Evolutionary conservation across 768 basidiomycete species (phyloP), one percentile per base, ranked within the genome.

Genomic region (Amanita rimosa): DNA sequence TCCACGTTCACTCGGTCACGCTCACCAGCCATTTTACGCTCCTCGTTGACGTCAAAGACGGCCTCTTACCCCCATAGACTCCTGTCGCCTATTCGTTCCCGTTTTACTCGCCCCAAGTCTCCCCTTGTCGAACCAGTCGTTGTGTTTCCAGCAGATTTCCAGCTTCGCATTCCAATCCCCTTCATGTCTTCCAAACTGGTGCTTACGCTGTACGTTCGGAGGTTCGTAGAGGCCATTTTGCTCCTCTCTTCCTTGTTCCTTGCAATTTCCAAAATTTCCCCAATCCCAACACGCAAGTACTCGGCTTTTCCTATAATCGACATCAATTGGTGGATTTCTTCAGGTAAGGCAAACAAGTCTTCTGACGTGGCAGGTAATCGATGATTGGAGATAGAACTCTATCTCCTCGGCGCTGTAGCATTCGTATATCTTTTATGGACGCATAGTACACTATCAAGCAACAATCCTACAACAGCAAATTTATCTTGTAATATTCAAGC

Each of bases 1-100:
- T 64, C 65, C 42, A 60, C 76, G 1, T 85, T 87, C 56, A 78
- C 83, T 33, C 80, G 84, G n/a, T 86, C 85, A 6, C 77, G 78
- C 17, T 86, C 85, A 1, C 84, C 85, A 36, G 74, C 70, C 9
- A 60, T 76, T 11, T 51, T 53, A 11, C 65, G 67, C 36, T 56
- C 60, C 3, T 60, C 59, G 21, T 58, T 58, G 40, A 56, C 63
- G 42, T 54, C 65, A 6, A 74, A 71, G 35, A 61, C 64, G 11
- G 60, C 65, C 19, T 37, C 58, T 21, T 54, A 55, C 29, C 42
- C 57, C 10, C 59, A 62, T 46, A 55, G 65, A 53, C 63, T 67
- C 53, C 51, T 65, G 19, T 79, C 72, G 0, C 72, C 79, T 4
- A 66, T 72, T 34, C 47, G 71, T 17, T 59, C 70, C 11, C 64